phyloP scores from a whole-genome alignment of 345 rosid species.

The Balakata baccata region DNA sequence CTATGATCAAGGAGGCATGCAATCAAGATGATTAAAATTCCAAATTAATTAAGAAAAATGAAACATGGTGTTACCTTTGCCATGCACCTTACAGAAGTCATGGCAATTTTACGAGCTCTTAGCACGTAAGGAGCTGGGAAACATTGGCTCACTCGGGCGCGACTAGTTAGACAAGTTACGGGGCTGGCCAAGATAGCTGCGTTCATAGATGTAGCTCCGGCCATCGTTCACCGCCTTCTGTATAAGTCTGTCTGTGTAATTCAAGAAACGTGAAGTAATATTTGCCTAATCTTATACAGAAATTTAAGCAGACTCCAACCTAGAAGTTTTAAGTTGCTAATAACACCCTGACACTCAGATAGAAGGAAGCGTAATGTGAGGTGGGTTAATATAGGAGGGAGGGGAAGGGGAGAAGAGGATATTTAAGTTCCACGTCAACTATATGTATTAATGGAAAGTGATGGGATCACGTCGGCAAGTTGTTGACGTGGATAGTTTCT shows the following conservation, averaged over 20 bases:
- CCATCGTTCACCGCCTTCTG: slow-evolving; percentile 26
- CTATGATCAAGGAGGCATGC: no score
- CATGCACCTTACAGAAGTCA: slow-evolving; percentile 40
- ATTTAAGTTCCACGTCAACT: slow-evolving; percentile 33
- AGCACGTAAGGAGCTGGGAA: slow-evolving; percentile 20
- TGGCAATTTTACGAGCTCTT: slow-evolving; percentile 22
- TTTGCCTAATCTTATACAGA: no score
- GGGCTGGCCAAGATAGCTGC: slow-evolving; percentile 42
- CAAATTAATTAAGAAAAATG: no score
- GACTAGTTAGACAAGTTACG: slow-evolving; percentile 12
- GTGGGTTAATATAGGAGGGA: background rate
- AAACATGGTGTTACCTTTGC: slow-evolving; percentile 31
- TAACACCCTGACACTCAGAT: no score
- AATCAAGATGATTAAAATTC: no score
- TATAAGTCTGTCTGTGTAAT: no score
- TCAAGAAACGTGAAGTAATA: no score
- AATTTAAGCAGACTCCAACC: background rate
- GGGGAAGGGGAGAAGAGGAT: slow-evolving; percentile 21
- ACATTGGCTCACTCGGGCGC: slow-evolving; percentile 19
- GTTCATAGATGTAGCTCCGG: slow-evolving; percentile 41
- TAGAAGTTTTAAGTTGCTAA: background rate
- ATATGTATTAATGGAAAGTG: background rate
- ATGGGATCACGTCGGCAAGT: slow-evolving; percentile 26
- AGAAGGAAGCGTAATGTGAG: no score
- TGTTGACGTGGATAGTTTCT: slow-evolving; percentile 32